These are phyloP conservation scores for Colletotrichum caudatum DNA, from an alignment of 2,329 filamentous ascomycete genomes.

Conservation along the genomic window DNA sequence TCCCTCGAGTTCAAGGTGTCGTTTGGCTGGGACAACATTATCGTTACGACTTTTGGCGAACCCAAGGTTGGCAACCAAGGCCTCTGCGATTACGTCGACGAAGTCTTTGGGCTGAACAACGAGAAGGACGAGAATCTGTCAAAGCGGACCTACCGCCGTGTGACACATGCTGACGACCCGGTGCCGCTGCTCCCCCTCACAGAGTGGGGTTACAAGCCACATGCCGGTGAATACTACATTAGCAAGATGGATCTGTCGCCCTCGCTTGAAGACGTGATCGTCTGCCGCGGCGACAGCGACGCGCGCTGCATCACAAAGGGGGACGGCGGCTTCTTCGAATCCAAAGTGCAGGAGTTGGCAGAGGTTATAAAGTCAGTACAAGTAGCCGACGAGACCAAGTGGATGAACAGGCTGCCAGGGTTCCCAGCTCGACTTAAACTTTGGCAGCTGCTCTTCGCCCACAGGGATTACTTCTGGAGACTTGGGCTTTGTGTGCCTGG, in stretches of 20 bases:
- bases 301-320: conserved; percentile 75
- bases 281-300: conserved; percentile 81
- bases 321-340: conserved; percentile 52
- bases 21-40: conserved; percentile 78
- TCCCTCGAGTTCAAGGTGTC: conserved; percentile 80
- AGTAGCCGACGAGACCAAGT: conserved; percentile 38
- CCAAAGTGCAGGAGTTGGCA: conserved; percentile 45
- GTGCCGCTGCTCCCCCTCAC: conserved; percentile 86
- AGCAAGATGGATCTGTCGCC: conserved; percentile 78
- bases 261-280: conserved; percentile 72
- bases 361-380: conserved; percentile 8
- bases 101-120: conserved; percentile 60
- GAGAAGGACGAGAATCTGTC: conserved; percentile 48
- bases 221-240: conserved; percentile 91
- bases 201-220: conserved; percentile 89
- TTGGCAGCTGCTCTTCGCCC: conserved; percentile 94
- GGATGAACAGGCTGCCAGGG: conserved; percentile 63
- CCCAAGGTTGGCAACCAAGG: conserved; percentile 74
- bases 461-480: conserved; percentile 97
- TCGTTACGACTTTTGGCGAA: conserved; percentile 93
- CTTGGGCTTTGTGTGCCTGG: conserved; percentile 90
- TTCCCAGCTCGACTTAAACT: conserved; percentile 74
- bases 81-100: conserved; percentile 67
- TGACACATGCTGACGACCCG: conserved; percentile 90
- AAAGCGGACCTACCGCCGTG: conserved; percentile 71